phyloP scores from a whole-genome alignment of 805 yeast genomes.

The Candida quercuum region DNA sequence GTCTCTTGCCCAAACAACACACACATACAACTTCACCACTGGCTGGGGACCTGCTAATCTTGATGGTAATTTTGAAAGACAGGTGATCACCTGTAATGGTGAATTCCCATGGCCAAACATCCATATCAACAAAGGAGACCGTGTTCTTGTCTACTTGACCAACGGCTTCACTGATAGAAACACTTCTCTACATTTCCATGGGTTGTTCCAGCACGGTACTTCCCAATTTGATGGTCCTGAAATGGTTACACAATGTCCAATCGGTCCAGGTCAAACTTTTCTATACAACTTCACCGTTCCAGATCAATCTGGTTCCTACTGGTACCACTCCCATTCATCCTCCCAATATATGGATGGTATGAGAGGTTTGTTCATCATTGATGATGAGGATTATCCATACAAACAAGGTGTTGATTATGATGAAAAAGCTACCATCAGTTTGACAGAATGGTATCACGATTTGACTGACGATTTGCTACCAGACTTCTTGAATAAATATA shows the following conservation, averaged over 20 bases:
- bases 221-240: conserved; percentile 47
- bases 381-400: conserved; percentile 58
- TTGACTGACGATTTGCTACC: conserved; percentile 42
- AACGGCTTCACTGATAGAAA: conserved; percentile 66
- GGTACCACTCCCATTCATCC: conserved; percentile 51
- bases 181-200: conserved; percentile 87
- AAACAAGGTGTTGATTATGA: conserved; percentile 50
- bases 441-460: conserved; percentile 88
- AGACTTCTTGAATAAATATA: conserved; percentile 60
- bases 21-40: conserved; percentile 59
- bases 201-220: conserved; percentile 40
- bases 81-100: conserved; percentile 40
- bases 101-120: conserved; percentile 84
- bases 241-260: conserved; percentile 44
- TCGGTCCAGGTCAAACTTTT: conserved; percentile 36
- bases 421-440: conserved; percentile 63
- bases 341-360: conserved; percentile 46
- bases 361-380: conserved; percentile 70
- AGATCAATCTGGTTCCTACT: conserved; percentile 42
- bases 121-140: conserved; percentile 73
- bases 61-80: conserved; percentile 35
- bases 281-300: conserved; percentile 35
- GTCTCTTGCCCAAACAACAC: conserved; percentile 34
- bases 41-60: conserved; percentile 46
- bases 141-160: conserved; percentile 62